A percentile compares a stretch with the other conserved stretches of the same genome.
Conservation (phyloP, 768 basidiomycete species). For the Phanerochaete carnosa region DNA sequence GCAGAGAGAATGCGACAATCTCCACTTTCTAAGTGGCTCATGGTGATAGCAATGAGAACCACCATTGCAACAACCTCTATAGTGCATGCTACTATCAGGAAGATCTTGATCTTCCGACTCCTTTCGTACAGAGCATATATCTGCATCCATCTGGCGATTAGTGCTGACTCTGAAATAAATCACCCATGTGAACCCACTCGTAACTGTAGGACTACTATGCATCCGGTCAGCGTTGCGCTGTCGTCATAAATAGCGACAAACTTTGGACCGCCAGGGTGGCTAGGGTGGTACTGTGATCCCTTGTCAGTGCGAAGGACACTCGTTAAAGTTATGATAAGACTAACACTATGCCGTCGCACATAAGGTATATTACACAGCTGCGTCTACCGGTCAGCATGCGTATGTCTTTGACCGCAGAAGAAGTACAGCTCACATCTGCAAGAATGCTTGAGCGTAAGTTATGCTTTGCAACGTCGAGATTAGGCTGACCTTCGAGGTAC, state of each 20-base stretch:
- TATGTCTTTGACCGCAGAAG: background rate
- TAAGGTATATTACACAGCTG: slow-evolving; percentile 11
- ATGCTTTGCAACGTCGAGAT: no score
- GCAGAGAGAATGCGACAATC: background rate
- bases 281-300: background rate
- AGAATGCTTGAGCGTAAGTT: no score
- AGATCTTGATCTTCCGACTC: slow-evolving; percentile 6
- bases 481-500: slow-evolving; percentile 1
- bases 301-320: no score
- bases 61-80: slow-evolving; percentile 9
- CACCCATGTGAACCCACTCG: slow-evolving; percentile 1
- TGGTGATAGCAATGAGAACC: slow-evolving; percentile 10
- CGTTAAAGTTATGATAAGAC: background rate
- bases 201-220: slow-evolving; percentile 11
- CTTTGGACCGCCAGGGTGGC: background rate
- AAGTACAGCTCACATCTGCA: background rate
- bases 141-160: background rate
- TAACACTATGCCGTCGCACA: slow-evolving; percentile 11
- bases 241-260: background rate
- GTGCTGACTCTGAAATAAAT: background rate
- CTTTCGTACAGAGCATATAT: slow-evolving; percentile 14
- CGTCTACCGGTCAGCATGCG: background rate
- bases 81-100: slow-evolving; percentile 1
- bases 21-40: slow-evolving; percentile 2
- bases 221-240: background rate